These are phyloP conservation scores for Macadamia integrifolia DNA, from an alignment of 164 flowering plant species.

Conservation along the genomic window DNA sequence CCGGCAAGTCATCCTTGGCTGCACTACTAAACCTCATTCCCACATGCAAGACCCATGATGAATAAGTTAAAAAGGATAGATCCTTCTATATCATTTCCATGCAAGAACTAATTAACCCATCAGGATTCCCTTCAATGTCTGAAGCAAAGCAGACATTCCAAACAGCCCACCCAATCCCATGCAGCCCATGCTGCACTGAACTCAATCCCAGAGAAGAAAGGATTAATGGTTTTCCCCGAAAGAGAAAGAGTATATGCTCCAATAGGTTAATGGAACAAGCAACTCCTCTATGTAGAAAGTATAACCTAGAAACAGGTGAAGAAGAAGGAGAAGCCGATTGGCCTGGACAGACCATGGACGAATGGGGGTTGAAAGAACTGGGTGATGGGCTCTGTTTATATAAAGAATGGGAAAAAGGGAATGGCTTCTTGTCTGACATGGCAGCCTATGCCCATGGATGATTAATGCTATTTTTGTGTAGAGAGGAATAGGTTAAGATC, in stretches of 20 bases:
- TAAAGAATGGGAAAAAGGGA: background rate
- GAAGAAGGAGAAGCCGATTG: conserved; percentile 14
- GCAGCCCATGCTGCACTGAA: background rate
- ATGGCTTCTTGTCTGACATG: background rate
- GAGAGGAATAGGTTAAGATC: background rate
- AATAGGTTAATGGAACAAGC: background rate
- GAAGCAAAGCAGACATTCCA: background rate
- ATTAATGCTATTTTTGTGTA: conserved; percentile 1
- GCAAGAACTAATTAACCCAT: background rate
- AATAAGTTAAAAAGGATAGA: conserved; percentile 7
- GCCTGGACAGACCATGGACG: conserved; percentile 14
- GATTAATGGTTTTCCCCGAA: conserved; percentile 3
- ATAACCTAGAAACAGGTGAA: background rate
- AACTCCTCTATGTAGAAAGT: background rate
- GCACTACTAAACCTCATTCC: conserved; percentile 32
- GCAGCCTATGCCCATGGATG: background rate
- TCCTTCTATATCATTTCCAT: background rate
- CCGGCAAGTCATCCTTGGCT: conserved; percentile 86
- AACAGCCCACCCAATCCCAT: conserved; percentile 12
- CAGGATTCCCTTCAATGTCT: background rate
- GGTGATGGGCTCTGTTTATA: conserved; percentile 6
- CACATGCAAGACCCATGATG: conserved; percentile 52
- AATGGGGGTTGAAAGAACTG: conserved; percentile 7
- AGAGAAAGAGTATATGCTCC: conserved; percentile 3
- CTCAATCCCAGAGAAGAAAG: no score